Percentiles rank a stretch among this genome's conserved stretches.
Conservation (phyloP, 306 rosid species). For the Coriaria nepalensis region DNA sequence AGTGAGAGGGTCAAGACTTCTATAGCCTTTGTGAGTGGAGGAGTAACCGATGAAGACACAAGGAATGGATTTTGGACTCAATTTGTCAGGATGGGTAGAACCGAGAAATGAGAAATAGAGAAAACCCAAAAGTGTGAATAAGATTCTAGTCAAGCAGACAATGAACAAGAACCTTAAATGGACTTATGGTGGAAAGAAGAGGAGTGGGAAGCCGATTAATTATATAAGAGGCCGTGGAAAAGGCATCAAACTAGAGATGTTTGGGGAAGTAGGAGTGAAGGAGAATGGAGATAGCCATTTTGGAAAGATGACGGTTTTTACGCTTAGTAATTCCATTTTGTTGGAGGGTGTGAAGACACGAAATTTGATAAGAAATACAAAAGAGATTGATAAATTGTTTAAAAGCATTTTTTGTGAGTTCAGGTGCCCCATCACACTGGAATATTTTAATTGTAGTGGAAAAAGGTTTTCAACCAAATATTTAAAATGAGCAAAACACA, state of each 20-base stretch:
- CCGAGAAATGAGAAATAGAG: no score
- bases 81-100: no score
- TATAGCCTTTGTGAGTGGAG: no score
- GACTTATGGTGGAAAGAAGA: no score
- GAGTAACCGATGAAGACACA: no score
- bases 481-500: not conserved
- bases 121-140: not conserved
- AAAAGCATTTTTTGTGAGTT: not conserved
- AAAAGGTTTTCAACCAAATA: not conserved
- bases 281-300: not conserved
- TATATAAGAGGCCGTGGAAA: not conserved
- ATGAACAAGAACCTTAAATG: not conserved
- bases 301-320: not conserved
- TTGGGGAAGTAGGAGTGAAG: not conserved
- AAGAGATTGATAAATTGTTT: no score
- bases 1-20: no score
- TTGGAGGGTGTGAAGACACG: not conserved
- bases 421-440: not conserved
- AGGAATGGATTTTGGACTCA: no score
- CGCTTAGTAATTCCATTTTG: not conserved
- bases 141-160: not conserved
- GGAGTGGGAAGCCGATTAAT: not conserved
- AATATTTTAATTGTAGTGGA: not conserved
- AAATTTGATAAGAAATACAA: not conserved
- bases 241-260: not conserved